Percentiles rank a stretch among this genome's conserved stretches.
Evolutionary conservation across 2,329 filamentous ascomycete species (phyloP).

Genomic region (Aotearoamyces nothofagi): DNA sequence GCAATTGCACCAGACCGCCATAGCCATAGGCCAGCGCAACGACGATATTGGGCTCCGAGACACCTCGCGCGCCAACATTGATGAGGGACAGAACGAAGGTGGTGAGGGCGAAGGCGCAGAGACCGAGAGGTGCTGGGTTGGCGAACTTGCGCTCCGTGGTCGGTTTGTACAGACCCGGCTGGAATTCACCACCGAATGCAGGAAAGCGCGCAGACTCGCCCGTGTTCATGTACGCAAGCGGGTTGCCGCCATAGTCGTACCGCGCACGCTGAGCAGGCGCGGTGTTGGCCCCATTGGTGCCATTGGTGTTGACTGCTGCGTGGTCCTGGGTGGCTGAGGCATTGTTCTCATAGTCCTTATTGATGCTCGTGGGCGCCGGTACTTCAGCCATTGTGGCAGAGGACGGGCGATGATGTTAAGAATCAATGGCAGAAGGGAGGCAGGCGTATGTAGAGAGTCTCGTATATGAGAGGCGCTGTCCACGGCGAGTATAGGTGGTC

Average conservation of each 20-base stretch:
- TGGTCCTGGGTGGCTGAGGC: too few relatives aligned
- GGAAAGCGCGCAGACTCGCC: conserved; percentile 26
- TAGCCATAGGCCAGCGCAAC: conserved; percentile 42
- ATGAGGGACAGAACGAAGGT: conserved; percentile 44
- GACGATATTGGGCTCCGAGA: conserved; percentile 34
- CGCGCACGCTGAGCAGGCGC: too few relatives aligned
- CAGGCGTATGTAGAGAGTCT: too few relatives aligned
- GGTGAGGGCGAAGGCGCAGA: conserved; percentile 45
- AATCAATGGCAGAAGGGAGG: too few relatives aligned
- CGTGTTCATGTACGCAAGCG: conserved; percentile 32
- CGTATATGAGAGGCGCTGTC: too few relatives aligned
- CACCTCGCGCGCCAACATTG: conserved; percentile 33
- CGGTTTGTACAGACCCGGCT: conserved; percentile 40
- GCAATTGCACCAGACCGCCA: conserved; percentile 51
- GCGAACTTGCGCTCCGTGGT: conserved; percentile 36
- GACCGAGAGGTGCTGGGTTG: conserved; percentile 44
- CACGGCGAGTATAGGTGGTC: too few relatives aligned
- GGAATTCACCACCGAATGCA: conserved; percentile 43
- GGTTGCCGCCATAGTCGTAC: conserved; percentile 22
- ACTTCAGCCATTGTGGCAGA: too few relatives aligned
- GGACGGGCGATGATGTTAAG: too few relatives aligned
- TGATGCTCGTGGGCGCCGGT: too few relatives aligned
- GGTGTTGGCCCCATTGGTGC: too few relatives aligned
- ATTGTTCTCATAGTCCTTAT: too few relatives aligned
- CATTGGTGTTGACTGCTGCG: too few relatives aligned